Evolutionary conservation across 768 basidiomycete genomes (phyloP).

Genomic region (Kwoniella pini): DNA sequence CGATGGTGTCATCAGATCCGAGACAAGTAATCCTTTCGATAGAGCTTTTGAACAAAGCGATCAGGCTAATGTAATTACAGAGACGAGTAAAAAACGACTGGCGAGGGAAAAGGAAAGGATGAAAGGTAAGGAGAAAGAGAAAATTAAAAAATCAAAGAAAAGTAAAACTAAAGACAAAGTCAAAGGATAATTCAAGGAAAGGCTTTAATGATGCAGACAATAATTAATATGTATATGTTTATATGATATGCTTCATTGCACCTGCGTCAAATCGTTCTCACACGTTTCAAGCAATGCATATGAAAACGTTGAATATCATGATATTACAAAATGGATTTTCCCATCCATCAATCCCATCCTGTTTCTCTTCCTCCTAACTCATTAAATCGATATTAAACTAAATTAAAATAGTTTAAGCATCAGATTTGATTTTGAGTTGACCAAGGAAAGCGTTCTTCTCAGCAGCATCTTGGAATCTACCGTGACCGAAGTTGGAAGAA

Average conservation of each 20-base stretch:
- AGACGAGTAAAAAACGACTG: too few relatives aligned
- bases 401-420: constrained; percentile 28
- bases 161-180: background rate
- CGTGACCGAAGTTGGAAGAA: constrained; percentile 95
- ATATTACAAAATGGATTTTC: constrained; percentile 3
- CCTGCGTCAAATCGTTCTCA: too few relatives aligned
- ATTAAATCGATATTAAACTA: background rate
- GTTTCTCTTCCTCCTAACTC: background rate
- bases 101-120: too few relatives aligned
- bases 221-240: too few relatives aligned
- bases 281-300: constrained; percentile 4
- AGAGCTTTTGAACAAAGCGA: too few relatives aligned
- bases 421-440: constrained; percentile 56
- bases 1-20: too few relatives aligned
- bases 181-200: too few relatives aligned
- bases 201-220: background rate
- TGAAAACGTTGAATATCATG: background rate
- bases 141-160: background rate
- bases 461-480: constrained; percentile 93
- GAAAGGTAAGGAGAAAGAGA: too few relatives aligned
- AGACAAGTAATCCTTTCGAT: too few relatives aligned
- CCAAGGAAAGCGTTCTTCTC: constrained; percentile 91
- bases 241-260: too few relatives aligned
- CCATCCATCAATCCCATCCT: background rate
- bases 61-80: too few relatives aligned